These are phyloP conservation scores for Magnolia officinalis DNA, from an alignment of 164 flowering plant genomes.

Conservation along the genomic window DNA sequence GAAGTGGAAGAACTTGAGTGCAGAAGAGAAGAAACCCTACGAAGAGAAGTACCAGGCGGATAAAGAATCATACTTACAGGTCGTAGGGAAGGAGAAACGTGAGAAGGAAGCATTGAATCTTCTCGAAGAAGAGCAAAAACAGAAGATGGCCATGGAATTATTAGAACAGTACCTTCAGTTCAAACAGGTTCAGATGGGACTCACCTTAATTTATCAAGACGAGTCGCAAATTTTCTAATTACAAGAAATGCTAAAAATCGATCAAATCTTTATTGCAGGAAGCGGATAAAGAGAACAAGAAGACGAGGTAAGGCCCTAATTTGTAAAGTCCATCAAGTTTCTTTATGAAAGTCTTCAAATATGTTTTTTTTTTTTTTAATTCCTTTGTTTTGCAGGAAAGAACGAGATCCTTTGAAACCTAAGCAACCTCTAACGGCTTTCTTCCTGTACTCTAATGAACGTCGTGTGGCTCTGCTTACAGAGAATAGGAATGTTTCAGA, in stretches of 20 bases:
- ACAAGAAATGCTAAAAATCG: neutral
- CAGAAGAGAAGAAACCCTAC: constrained; percentile 92
- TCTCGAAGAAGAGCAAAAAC: constrained; percentile 83
- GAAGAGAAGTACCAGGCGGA: constrained; percentile 80
- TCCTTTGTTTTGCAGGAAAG: constrained; percentile 49
- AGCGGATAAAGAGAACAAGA: constrained; percentile 46
- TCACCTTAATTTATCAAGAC: neutral
- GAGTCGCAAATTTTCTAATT: neutral
- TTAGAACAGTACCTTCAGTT: constrained; percentile 85
- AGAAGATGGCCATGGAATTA: constrained; percentile 89
- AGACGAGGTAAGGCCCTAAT: constrained; percentile 43
- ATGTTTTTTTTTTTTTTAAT: neutral
- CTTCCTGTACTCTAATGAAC: constrained; percentile 66
- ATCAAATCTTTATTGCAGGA: constrained; percentile 22
- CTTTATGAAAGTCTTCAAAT: neutral
- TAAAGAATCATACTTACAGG: constrained; percentile 66
- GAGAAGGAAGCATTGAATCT: constrained; percentile 89
- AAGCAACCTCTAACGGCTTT: constrained; percentile 76
- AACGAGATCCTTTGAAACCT: constrained; percentile 77
- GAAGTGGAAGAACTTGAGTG: constrained; percentile 71
- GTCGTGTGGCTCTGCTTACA: constrained; percentile 48
- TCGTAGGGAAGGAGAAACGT: constrained; percentile 78
- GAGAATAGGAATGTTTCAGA: constrained; percentile 62
- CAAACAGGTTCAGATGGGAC: constrained; percentile 30
- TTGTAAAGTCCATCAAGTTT: constrained; percentile 4